Evolutionary conservation across 1,284 basidiomycete genomes (phyloP).

Genomic region (Ustilago sp.): DNA sequence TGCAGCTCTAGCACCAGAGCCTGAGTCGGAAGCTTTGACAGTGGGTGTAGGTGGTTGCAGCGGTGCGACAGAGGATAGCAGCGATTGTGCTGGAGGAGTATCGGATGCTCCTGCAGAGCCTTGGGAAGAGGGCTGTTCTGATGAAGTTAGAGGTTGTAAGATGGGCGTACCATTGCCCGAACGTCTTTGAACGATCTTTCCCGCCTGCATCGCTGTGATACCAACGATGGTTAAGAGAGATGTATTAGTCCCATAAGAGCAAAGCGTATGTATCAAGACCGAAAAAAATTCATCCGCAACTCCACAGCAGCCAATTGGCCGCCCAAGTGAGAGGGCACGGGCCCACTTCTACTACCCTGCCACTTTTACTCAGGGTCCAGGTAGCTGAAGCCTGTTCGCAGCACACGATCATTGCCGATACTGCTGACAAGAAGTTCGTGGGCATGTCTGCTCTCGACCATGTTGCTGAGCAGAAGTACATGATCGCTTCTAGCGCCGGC

Average conservation of each 20-base stretch:
- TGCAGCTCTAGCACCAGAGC: slow-evolving; percentile 14
- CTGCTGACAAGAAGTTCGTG: slow-evolving; percentile 4
- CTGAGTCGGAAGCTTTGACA: slow-evolving; percentile 14
- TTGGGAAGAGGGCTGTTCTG: slow-evolving; percentile 13
- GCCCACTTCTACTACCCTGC: background rate
- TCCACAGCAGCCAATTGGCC: slow-evolving; percentile 1
- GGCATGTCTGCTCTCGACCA: slow-evolving; percentile 9
- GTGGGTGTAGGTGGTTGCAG: slow-evolving; percentile 11
- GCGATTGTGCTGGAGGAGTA: slow-evolving; percentile 7
- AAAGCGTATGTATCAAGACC: background rate
- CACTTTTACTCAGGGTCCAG: slow-evolving; percentile 3
- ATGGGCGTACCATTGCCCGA: slow-evolving; percentile 54
- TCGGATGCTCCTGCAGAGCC: slow-evolving; percentile 1
- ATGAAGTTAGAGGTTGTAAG: slow-evolving; percentile 32
- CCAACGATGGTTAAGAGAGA: background rate
- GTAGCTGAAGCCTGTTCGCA: background rate
- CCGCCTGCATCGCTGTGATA: slow-evolving; percentile 34
- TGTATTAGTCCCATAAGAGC: background rate
- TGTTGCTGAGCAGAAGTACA: background rate
- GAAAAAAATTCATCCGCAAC: slow-evolving; percentile 5
- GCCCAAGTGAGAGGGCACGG: background rate
- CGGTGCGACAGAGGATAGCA: slow-evolving; percentile 17
- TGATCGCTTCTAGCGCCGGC: background rate
- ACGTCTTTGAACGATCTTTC: slow-evolving; percentile 33
- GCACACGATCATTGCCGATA: slow-evolving; percentile 2